Evolutionary conservation across 306 rosid species (phyloP).

Genomic region (Vigna angularis): DNA sequence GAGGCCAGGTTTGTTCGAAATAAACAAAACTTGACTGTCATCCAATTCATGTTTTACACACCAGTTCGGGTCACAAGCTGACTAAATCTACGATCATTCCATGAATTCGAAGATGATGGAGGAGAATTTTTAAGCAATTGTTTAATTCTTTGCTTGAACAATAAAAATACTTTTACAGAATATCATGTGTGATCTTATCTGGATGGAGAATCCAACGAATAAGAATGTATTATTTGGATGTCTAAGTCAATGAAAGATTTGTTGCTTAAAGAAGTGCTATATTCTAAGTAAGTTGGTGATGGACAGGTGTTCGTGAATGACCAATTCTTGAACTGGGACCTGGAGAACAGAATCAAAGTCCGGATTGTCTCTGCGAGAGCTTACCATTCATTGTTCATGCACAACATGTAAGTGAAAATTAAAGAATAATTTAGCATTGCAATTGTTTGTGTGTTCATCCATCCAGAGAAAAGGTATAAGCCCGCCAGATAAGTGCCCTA

Average conservation of each 20-base stretch:
- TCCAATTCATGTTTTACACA: not conserved
- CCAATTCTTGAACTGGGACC: constrained; percentile 93
- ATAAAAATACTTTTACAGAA: not conserved
- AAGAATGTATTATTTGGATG: constrained; percentile 45
- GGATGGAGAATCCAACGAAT: not conserved
- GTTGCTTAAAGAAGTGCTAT: not conserved
- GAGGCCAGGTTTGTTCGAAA: not conserved
- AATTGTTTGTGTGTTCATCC: constrained; percentile 45
- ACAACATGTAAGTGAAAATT: constrained; percentile 88
- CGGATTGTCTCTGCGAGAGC: constrained; percentile 92
- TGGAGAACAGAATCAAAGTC: constrained; percentile 82
- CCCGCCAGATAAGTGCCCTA: constrained; percentile 52
- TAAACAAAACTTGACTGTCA: not conserved
- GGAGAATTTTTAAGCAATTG: no score
- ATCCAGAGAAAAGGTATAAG: constrained; percentile 44
- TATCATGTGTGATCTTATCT: not conserved
- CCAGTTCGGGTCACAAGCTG: not conserved
- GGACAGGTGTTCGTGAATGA: constrained; percentile 88
- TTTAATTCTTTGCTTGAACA: not conserved
- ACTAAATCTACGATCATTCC: not conserved
- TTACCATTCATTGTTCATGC: constrained; percentile 96
- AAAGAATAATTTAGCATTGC: constrained; percentile 25
- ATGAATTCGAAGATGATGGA: not conserved
- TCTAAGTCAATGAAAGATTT: constrained; percentile 74
- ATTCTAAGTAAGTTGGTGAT: not conserved